These are phyloP conservation scores for Apiospora kogelbergensis DNA, from an alignment of 2,329 filamentous ascomycete species.

Conservation along the genomic window DNA sequence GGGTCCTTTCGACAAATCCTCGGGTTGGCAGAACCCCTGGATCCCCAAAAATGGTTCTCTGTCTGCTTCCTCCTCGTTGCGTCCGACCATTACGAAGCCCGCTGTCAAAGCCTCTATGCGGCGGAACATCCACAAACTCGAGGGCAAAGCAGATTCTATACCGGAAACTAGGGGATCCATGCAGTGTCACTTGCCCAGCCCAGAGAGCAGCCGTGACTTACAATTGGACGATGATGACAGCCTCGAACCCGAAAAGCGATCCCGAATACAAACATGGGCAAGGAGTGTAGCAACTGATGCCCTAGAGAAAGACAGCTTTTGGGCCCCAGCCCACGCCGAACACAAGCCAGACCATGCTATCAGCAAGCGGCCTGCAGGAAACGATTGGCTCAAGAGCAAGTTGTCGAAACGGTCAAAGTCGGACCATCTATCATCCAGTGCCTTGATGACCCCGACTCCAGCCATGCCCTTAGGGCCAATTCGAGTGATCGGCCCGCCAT, in stretches of 20 bases:
- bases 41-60: conserved; percentile 25
- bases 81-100: conserved; percentile 10
- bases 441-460: conserved; percentile 19
- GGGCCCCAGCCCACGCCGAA: conserved; percentile 23
- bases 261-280: conserved; percentile 28
- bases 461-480: background rate
- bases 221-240: conserved; percentile 14
- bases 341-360: conserved; percentile 13
- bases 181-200: conserved; percentile 42
- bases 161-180: conserved; percentile 22
- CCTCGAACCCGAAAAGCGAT: conserved; percentile 19
- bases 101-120: conserved; percentile 12
- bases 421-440: conserved; percentile 18
- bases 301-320: conserved; percentile 27
- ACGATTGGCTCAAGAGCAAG: conserved; percentile 30
- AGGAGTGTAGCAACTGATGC: conserved; percentile 18
- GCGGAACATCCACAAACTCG: conserved; percentile 12
- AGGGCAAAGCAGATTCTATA: conserved; percentile 13
- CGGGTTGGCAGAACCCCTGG: conserved; percentile 57
- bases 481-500: background rate
- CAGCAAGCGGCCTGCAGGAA: conserved; percentile 23
- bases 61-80: conserved; percentile 9
- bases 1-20: conserved; percentile 58
- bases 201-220: conserved; percentile 28
- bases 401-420: conserved; percentile 24